A percentile compares a stretch with the other conserved stretches of the same genome.
Conservation (phyloP, 352 stramenopile genomes). For the Pythium scleroteichum region DNA sequence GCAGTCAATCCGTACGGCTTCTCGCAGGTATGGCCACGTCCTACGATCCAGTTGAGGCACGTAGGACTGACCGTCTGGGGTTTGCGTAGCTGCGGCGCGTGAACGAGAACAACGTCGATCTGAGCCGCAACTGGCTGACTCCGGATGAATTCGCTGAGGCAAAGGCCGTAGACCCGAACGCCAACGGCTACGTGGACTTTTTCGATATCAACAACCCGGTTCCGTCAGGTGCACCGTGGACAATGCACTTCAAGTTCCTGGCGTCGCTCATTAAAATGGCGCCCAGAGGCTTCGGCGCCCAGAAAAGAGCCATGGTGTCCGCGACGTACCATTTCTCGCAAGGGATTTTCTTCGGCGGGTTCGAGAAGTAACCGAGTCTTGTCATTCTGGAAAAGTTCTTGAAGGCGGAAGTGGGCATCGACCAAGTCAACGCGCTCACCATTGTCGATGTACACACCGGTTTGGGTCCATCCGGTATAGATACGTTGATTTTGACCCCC, state of each 20-base stretch:
- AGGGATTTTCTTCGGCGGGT: conserved; percentile 88
- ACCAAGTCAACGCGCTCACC: conserved; percentile 37
- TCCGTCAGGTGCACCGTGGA: conserved; percentile 11
- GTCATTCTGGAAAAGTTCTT: conserved; percentile 70
- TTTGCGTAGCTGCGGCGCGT: conserved; percentile 77
- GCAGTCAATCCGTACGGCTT: conserved; percentile 94
- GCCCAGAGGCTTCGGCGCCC: conserved; percentile 39
- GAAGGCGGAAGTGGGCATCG: conserved; percentile 43
- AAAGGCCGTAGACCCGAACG: conserved; percentile 68
- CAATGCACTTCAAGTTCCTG: conserved; percentile 19
- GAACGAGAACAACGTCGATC: conserved; percentile 95
- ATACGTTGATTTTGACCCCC: conserved; percentile 48
- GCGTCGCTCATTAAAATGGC: conserved; percentile 37
- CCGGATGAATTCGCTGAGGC: conserved; percentile 49
- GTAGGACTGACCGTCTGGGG: not conserved
- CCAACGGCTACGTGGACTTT: conserved; percentile 74
- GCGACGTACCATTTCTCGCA: conserved; percentile 86
- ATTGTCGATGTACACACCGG: conserved; percentile 95
- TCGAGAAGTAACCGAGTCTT: conserved; percentile 73
- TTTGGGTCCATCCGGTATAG: conserved; percentile 60
- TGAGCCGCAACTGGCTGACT: conserved; percentile 92
- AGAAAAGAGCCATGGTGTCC: conserved; percentile 88
- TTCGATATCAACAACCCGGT: conserved; percentile 70
- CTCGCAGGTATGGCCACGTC: conserved; percentile 35
- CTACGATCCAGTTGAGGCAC: too few relatives aligned